These are phyloP conservation scores for Diaporthe ilicicola DNA, from an alignment of 2,329 filamentous ascomycete species.

Conservation along the genomic window DNA sequence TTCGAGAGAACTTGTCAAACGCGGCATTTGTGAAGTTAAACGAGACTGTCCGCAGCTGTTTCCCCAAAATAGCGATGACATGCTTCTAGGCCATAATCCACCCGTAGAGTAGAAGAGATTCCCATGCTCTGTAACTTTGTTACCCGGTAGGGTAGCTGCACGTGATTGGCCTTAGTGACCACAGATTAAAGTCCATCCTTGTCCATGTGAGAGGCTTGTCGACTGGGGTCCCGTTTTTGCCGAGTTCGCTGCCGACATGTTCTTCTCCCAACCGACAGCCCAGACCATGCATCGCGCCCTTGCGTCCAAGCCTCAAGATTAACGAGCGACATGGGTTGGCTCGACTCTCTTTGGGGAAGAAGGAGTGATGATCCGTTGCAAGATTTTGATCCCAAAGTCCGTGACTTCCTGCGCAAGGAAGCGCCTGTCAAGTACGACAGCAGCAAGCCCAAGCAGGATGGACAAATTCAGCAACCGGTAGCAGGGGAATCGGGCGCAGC, in stretches of 20 bases:
- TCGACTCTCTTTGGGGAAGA: constrained; percentile 59
- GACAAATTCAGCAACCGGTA: constrained; percentile 7
- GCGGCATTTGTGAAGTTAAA: background rate
- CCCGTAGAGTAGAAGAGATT: background rate
- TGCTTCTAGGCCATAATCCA: background rate
- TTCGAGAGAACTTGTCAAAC: background rate
- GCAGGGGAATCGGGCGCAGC: constrained; percentile 8
- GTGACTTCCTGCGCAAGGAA: constrained; percentile 85
- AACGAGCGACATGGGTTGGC: constrained; percentile 61
- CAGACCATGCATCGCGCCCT: constrained; percentile 8
- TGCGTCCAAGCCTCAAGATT: background rate
- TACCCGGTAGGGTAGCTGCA: no score
- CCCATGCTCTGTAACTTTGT: background rate
- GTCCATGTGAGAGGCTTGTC: background rate
- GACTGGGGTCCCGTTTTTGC: constrained; percentile 21
- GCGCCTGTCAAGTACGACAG: constrained; percentile 74
- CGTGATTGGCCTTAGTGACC: constrained; percentile 14
- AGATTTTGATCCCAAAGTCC: constrained; percentile 83
- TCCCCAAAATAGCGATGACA: background rate
- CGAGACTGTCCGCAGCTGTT: background rate
- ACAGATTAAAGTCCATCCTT: background rate
- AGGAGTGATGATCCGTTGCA: constrained; percentile 70
- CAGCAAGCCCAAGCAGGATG: constrained; percentile 31
- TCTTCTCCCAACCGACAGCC: background rate
- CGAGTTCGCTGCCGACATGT: constrained; percentile 31